phyloP scores from a whole-genome alignment of 1,284 basidiomycete genomes.

The Ceratobasidium sp. region DNA sequence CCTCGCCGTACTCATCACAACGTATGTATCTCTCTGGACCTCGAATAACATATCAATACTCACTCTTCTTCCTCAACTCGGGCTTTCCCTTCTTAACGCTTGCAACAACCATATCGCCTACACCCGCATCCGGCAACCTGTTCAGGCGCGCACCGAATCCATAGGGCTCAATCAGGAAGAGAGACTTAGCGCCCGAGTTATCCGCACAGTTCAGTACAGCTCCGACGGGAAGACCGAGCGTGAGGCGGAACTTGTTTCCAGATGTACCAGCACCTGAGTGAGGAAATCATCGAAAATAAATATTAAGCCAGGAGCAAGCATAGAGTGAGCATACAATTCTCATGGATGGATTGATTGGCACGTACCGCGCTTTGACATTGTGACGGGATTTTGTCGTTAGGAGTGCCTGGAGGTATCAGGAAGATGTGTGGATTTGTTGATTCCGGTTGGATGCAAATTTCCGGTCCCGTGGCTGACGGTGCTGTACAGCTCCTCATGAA shows the following conservation, averaged over 20 bases:
- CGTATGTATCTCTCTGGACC: no score
- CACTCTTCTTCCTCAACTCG: slow-evolving; percentile 99
- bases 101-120: slow-evolving; percentile 99
- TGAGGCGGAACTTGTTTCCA: slow-evolving; percentile 98
- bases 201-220: slow-evolving; percentile 99
- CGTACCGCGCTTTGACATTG: slow-evolving; percentile 46
- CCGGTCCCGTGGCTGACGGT: slow-evolving; percentile 25
- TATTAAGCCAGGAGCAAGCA: no score
- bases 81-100: slow-evolving; percentile 99
- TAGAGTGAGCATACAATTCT: background rate
- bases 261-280: slow-evolving; percentile 36
- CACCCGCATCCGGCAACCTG: slow-evolving; percentile 97
- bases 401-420: background rate
- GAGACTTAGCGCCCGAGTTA: slow-evolving; percentile 99
- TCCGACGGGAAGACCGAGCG: slow-evolving; percentile 96
- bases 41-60: slow-evolving; percentile 57
- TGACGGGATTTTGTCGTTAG: slow-evolving; percentile 4
- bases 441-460: slow-evolving; percentile 24
- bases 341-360: background rate
- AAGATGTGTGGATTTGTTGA: slow-evolving; percentile 30
- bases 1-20: no score
- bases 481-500: slow-evolving; percentile 20
- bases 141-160: slow-evolving; percentile 97
- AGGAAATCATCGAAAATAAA: background rate
- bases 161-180: slow-evolving; percentile 91